phyloP scores from a whole-genome alignment of 1,284 basidiomycete genomes.

The Cutaneotrichosporon cavernicola region DNA sequence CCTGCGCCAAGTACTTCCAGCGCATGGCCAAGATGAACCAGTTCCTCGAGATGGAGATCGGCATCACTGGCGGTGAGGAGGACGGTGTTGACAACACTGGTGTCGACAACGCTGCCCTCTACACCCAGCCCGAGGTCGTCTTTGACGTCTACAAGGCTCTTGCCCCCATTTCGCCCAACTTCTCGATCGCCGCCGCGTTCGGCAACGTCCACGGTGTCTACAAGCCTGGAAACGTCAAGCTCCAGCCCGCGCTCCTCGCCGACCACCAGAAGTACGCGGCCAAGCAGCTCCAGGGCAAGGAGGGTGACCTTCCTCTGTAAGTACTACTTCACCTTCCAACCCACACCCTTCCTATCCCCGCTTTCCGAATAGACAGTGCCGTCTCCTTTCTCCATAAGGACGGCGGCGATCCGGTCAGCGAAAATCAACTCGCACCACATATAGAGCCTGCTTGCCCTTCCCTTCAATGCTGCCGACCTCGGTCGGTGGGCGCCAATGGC shows the following conservation, averaged over 20 bases:
- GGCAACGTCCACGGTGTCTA: conserved; percentile 96
- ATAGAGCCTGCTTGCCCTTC: conserved; percentile 51
- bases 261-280: conserved; percentile 85
- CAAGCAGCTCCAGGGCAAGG: conserved; percentile 66
- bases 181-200: conserved; percentile 89
- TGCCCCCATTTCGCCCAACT: conserved; percentile 83
- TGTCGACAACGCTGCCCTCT: conserved; percentile 89
- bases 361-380: conserved; percentile 53
- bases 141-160: conserved; percentile 87
- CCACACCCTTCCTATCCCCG: conserved; percentile 21
- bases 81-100: conserved; percentile 96
- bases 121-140: conserved; percentile 97
- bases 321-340: conserved; percentile 41
- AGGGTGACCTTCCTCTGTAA: conserved; percentile 65
- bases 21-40: conserved; percentile 89
- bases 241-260: conserved; percentile 85
- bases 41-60: conserved; percentile 99
- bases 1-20: conserved; percentile 91
- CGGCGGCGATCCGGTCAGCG: conserved; percentile 51
- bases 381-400: conserved; percentile 40
- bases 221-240: conserved; percentile 89
- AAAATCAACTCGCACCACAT: conserved; percentile 40
- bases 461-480: conserved; percentile 33
- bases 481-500: conserved; percentile 25
- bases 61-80: conserved; percentile 99